phyloP scores from a whole-genome alignment of 169 alveolate genomes.

The Toxoplasma gondii region DNA sequence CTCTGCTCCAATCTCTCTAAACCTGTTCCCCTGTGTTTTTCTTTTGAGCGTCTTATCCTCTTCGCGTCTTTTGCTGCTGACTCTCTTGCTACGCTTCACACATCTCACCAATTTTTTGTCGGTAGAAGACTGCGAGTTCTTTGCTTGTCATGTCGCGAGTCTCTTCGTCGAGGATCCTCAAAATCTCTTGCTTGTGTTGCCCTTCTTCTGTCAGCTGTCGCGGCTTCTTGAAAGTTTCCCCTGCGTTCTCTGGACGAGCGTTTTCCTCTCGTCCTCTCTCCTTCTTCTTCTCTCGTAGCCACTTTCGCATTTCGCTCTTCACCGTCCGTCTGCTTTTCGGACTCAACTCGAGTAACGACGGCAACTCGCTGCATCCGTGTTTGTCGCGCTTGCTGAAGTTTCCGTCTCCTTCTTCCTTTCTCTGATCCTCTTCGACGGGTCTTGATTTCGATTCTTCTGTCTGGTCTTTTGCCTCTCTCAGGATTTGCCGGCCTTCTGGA shows the following conservation, averaged over 20 bases:
- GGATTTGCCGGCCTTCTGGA: not conserved
- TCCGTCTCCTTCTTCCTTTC: not conserved
- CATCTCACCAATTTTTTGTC: not conserved
- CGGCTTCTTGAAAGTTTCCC: not conserved
- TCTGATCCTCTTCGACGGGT: not conserved
- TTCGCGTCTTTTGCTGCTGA: not conserved
- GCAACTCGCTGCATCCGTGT: not conserved
- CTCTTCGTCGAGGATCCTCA: not conserved
- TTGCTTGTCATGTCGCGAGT: not conserved
- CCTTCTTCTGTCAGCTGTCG: not conserved
- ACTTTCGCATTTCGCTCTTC: conserved; percentile 11
- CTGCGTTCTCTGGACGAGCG: not conserved
- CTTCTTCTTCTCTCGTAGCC: not conserved
- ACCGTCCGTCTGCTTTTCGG: not conserved
- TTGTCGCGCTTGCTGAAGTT: not conserved
- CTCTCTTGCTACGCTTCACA: not conserved
- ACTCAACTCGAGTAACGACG: not conserved
- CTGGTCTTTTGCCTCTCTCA: not conserved
- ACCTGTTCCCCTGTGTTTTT: not conserved
- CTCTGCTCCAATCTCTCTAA: not conserved
- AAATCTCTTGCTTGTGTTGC: not conserved
- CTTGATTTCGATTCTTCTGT: not conserved
- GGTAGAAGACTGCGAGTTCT: not conserved
- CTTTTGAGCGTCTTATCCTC: no score
- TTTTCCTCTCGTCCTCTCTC: not conserved